phyloP scores from a whole-genome alignment of 164 flowering plant genomes.

The Saururus chinensis region DNA sequence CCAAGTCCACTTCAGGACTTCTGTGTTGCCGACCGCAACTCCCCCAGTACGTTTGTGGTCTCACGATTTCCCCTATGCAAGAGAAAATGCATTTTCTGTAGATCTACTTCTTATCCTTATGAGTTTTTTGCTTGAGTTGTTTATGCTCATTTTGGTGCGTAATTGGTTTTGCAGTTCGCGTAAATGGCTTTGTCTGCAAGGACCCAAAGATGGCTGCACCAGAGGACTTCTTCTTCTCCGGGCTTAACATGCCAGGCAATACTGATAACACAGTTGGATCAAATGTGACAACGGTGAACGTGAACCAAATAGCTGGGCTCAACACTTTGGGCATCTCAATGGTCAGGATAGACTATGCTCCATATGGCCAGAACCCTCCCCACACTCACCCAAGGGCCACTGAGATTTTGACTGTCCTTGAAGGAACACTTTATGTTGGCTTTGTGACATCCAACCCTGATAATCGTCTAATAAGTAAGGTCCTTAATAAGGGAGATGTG shows the following conservation, averaged over 20 bases:
- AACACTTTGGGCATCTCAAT: conserved; percentile 8
- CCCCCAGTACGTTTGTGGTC: not conserved
- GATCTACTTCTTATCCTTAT: not conserved
- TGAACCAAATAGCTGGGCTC: conserved; percentile 4
- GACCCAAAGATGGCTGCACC: not conserved
- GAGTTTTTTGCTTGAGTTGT: not conserved
- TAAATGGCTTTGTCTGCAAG: not conserved
- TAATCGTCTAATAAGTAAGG: not conserved
- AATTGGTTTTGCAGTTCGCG: not conserved
- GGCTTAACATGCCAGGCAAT: conserved; percentile 2
- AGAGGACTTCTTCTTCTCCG: conserved; percentile 4
- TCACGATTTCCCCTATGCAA: not conserved
- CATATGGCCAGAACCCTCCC: conserved; percentile 3
- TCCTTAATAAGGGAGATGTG: not conserved
- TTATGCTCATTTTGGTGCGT: not conserved
- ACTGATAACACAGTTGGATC: conserved; percentile 2
- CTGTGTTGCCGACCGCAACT: too few relatives aligned
- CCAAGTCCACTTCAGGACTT: too few relatives aligned
- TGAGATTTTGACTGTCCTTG: conserved; percentile 4
- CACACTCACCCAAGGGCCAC: conserved; percentile 4
- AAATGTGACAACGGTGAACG: conserved; percentile 4
- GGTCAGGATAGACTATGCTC: conserved; percentile 3
- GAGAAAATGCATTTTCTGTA: too few relatives aligned
- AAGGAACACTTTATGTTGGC: not conserved
- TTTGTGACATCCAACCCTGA: conserved; percentile 7